Evolutionary conservation across 1,284 basidiomycete genomes (phyloP).

Genomic region (Somion occarium): DNA sequence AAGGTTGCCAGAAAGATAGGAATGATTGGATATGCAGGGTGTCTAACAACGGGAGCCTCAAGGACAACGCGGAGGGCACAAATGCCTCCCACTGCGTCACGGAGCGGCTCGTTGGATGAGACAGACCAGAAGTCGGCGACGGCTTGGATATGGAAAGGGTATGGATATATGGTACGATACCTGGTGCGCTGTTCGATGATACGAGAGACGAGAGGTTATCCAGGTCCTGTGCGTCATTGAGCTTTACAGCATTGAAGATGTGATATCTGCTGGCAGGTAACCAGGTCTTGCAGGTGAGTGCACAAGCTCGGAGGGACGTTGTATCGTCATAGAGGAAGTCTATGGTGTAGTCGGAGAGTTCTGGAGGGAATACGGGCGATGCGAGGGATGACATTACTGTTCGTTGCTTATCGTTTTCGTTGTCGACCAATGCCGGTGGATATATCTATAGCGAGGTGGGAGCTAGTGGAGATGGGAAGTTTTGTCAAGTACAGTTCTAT

Average conservation of each 20-base stretch:
- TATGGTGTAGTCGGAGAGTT: slow-evolving; percentile 24
- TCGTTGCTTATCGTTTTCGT: too few relatives aligned
- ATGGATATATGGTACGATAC: slow-evolving; percentile 2
- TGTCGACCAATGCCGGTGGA: background rate
- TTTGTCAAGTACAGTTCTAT: background rate
- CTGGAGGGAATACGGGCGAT: slow-evolving; percentile 9
- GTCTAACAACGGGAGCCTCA: background rate
- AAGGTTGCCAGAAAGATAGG: slow-evolving; percentile 8
- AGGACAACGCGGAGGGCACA: background rate
- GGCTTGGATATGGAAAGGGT: slow-evolving; percentile 5
- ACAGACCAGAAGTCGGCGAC: background rate
- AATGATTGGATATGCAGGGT: slow-evolving; percentile 4
- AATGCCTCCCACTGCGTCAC: slow-evolving; percentile 4
- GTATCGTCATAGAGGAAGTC: slow-evolving; percentile 22
- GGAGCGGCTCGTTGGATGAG: background rate
- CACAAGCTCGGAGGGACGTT: slow-evolving; percentile 20
- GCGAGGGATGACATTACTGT: slow-evolving; percentile 9
- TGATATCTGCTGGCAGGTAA: slow-evolving; percentile 23
- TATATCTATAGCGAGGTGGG: background rate
- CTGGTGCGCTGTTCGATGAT: background rate
- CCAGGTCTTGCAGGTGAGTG: slow-evolving; percentile 26
- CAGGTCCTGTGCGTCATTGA: slow-evolving; percentile 1
- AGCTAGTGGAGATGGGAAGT: background rate
- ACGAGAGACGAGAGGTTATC: background rate
- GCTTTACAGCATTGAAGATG: slow-evolving; percentile 14